Conservation (phyloP, 2,329 filamentous ascomycete genomes). For the Botryotinia globosa region DNA sequence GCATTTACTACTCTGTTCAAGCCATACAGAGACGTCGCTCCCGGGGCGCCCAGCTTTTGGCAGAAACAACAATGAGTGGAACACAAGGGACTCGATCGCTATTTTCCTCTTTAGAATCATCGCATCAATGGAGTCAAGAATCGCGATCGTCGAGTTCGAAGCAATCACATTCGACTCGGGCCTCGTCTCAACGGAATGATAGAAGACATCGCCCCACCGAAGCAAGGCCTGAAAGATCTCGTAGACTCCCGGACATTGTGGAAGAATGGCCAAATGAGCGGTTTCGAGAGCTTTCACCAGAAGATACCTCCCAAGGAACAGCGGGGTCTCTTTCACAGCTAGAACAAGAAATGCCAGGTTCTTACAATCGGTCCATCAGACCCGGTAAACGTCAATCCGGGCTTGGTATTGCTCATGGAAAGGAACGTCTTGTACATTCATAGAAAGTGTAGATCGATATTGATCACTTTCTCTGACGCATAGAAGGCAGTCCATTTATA, state of each 20-base stretch:
- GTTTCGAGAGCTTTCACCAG: not conserved
- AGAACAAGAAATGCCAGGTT: not conserved
- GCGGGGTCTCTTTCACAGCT: not conserved
- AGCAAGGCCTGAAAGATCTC: not conserved
- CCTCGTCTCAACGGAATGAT: not conserved
- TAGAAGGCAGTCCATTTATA: not conserved
- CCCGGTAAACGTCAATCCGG: not conserved
- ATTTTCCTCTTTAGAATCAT: not conserved
- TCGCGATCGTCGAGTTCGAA: not conserved
- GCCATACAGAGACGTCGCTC: not conserved
- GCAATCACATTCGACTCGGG: not conserved
- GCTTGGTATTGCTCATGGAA: constrained; percentile 9
- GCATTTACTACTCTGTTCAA: not conserved
- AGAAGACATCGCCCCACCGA: not conserved
- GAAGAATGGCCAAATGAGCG: not conserved
- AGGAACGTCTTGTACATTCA: not conserved
- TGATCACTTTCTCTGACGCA: not conserved
- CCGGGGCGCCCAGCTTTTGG: not conserved
- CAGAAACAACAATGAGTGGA: not conserved
- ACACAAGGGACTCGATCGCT: not conserved
- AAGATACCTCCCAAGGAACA: not conserved
- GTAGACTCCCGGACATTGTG: not conserved
- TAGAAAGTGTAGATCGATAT: not conserved
- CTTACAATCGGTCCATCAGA: not conserved
- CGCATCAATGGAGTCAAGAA: not conserved